Evolutionary conservation across 768 basidiomycete species (phyloP).

Genomic region (Pleurotus cornucopiae): DNA sequence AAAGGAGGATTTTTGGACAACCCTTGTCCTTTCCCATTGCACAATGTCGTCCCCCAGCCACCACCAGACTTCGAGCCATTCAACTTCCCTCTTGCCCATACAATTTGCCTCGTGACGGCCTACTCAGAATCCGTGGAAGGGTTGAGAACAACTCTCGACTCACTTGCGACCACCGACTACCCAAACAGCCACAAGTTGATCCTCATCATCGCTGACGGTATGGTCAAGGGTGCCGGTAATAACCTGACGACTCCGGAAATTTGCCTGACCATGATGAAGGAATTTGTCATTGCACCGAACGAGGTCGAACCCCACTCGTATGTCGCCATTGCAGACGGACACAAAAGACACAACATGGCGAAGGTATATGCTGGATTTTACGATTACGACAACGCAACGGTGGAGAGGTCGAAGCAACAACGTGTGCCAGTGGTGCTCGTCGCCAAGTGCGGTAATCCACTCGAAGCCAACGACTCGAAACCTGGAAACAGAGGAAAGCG

Average conservation of each 20-base stretch:
- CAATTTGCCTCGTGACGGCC: slow-evolving; percentile 95
- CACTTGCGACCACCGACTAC: slow-evolving; percentile 96
- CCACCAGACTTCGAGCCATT: slow-evolving; percentile 90
- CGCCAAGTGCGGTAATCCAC: slow-evolving; percentile 92
- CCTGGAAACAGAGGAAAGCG: slow-evolving; percentile 99
- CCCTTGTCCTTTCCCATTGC: slow-evolving; percentile 90
- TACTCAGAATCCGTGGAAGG: slow-evolving; percentile 98
- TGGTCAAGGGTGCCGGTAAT: slow-evolving; percentile 96
- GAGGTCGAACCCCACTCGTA: slow-evolving; percentile 95
- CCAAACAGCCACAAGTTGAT: slow-evolving; percentile 97
- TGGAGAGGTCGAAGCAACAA: slow-evolving; percentile 92
- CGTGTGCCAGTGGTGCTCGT: slow-evolving; percentile 94
- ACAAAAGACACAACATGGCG: slow-evolving; percentile 99
- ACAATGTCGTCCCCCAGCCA: slow-evolving; percentile 90
- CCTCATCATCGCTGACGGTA: slow-evolving; percentile 94
- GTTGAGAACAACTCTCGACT: slow-evolving; percentile 95
- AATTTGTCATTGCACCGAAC: slow-evolving; percentile 70
- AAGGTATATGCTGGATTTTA: slow-evolving; percentile 98
- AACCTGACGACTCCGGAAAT: slow-evolving; percentile 90
- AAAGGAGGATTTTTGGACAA: slow-evolving; percentile 54
- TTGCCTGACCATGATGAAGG: slow-evolving; percentile 94
- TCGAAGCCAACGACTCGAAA: slow-evolving; percentile 84
- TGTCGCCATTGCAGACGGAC: slow-evolving; percentile 98
- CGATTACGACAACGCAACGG: slow-evolving; percentile 86
- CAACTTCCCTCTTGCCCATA: slow-evolving; percentile 91